Evolutionary conservation across 2,329 filamentous ascomycete species (phyloP), one percentile per base, ranked within the genome.

Genomic region (Albifimbria verrucaria): DNA sequence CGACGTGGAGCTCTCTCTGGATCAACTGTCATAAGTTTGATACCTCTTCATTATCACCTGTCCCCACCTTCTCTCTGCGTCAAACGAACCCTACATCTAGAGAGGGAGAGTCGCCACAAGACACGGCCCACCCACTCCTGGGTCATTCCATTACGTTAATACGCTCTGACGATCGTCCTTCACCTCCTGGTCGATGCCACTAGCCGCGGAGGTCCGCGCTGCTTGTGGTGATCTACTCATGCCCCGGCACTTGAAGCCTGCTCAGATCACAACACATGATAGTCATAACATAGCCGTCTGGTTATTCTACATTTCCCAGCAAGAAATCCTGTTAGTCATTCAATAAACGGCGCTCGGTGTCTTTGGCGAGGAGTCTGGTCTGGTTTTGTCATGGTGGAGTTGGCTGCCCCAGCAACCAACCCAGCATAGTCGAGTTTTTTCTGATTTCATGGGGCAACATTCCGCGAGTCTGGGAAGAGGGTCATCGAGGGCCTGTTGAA

Each of bases 1-100:
- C 24, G 76, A 83, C 55, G 72, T 72, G 22, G 68, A 77, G 44
- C 62, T 80, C 50, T 72, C 75, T 44, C 71, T 83, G 54, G 80
- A 83, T 55, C 75, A 82, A 58, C 64, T 72, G 52, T 63, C 55
- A 68, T 67, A 63, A 71, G 24, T 15, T 15, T 4, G 10, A 2
- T 25, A 7, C 11, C n/a, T n/a, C n/a, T n/a, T n/a, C n/a, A n/a
- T n/a, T n/a, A n/a, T n/a, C n/a, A n/a, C n/a, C n/a, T n/a, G n/a
- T n/a, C n/a, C n/a, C n/a, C n/a, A n/a, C n/a, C n/a, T n/a, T n/a
- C n/a, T n/a, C n/a, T n/a, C n/a, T n/a, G n/a, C n/a, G n/a, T n/a
- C n/a, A n/a, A n/a, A n/a, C n/a, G n/a, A n/a, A n/a, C n/a, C n/a
- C n/a, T n/a, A n/a, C n/a, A n/a, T n/a, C n/a, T n/a, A n/a, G n/a